Evolutionary conservation across 495 filamentous ascomycete species (phyloP), one percentile per base, ranked within the genome.

Genomic region (Xylaria scruposa): DNA sequence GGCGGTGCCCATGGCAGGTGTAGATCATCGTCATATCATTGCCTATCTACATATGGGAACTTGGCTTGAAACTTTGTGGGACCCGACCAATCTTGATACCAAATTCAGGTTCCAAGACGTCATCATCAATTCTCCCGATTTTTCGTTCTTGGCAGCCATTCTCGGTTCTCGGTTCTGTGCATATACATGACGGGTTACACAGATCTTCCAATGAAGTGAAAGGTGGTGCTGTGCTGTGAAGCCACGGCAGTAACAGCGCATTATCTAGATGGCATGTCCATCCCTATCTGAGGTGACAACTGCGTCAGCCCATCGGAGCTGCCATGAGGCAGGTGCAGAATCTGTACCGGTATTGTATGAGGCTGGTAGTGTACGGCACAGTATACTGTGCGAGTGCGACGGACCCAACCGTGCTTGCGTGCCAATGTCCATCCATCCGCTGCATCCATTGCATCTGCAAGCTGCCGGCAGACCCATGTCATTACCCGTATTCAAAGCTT

Each of bases 401-500:
- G 9, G 53, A 26, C 53, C 53, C 26, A 31, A 44, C 60, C 60
- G 36, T 62, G 42, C 62, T 65, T 49, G 62, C 42, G 40, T 33
- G 62, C 40, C 40, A 12, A 65, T 47, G 4, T 4, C 59, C n/a
- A 44, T 63, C 21, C 38, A 44, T 44, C 38, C 60, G 38, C n/a
- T 42, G 36, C 38, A 51, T n/a, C 63, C 46, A 67, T 65, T 21
- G 42, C 62, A 65, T 47, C 65, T 67, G 65, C 65, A 54, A 26
- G 65, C 65, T 56, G 49, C 49, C 17, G 67, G 15, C 38, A 26
- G 24, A 44, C 67, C 56, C 68, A 70, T 70, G 68, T 70, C 68
- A 70, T 53, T 70, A 63, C 58, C 68, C 68, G 68, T 70, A 70
- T 70, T 69, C 58, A 46, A 70, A 63, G 44, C 67, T 59, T 59